phyloP scores from a whole-genome alignment of 1,284 basidiomycete species.

The Rhodofomes roseus region DNA sequence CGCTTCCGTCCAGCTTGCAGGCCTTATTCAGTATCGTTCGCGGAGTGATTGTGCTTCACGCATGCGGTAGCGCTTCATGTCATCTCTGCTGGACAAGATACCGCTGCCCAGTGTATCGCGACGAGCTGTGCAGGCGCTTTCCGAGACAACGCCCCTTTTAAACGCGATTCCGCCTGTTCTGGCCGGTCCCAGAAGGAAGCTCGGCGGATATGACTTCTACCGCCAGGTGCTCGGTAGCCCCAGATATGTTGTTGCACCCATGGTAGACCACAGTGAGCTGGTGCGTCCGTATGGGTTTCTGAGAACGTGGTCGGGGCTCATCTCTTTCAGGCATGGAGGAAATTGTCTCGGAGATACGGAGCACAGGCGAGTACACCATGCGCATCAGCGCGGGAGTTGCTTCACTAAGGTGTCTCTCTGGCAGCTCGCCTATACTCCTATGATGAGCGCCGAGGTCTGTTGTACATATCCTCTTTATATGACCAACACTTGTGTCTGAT shows the following conservation, averaged over 20 bases:
- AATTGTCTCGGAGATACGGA: slow-evolving; percentile 85
- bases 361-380: slow-evolving; percentile 48
- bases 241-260: slow-evolving; percentile 89
- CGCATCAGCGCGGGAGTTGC: slow-evolving; percentile 7
- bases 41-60: too few relatives aligned
- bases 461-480: neutral
- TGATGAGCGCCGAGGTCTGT: slow-evolving; percentile 89
- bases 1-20: too few relatives aligned
- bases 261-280: slow-evolving; percentile 97
- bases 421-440: slow-evolving; percentile 89
- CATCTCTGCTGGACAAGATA: too few relatives aligned
- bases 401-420: neutral
- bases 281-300: slow-evolving; percentile 44
- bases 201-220: slow-evolving; percentile 83
- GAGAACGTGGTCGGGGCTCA: neutral
- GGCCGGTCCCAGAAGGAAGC: too few relatives aligned
- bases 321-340: slow-evolving; percentile 78
- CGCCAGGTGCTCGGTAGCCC: slow-evolving; percentile 73
- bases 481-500: too few relatives aligned
- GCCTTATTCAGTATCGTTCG: too few relatives aligned
- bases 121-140: too few relatives aligned
- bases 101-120: too few relatives aligned
- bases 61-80: too few relatives aligned
- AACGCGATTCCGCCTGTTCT: too few relatives aligned
- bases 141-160: too few relatives aligned